These are phyloP conservation scores for Penicillium robsamsonii DNA, from an alignment of 495 filamentous ascomycete genomes.

Conservation along the genomic window DNA sequence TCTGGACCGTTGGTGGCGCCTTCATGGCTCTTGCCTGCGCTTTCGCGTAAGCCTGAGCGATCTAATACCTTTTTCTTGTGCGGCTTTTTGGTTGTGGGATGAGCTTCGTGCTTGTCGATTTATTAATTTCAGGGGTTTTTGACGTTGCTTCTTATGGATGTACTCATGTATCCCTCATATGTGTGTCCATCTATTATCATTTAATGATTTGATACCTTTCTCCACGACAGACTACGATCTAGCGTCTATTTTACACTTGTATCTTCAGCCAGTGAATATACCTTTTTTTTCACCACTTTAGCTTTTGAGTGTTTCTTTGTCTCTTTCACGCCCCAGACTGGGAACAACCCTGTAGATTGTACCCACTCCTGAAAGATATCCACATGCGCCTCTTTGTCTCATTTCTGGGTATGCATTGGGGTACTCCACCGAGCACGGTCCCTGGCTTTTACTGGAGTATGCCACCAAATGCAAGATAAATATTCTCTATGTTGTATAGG, in stretches of 20 bases:
- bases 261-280: constrained; percentile 19
- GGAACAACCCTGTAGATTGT: not conserved
- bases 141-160: constrained; percentile 17
- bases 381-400: not conserved
- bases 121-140: constrained; percentile 8
- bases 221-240: constrained; percentile 30
- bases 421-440: not conserved
- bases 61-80: not conserved
- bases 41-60: constrained; percentile 21
- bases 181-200: constrained; percentile 19
- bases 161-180: constrained; percentile 18
- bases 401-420: not conserved
- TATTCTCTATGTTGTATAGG: no score
- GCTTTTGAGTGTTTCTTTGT: not conserved
- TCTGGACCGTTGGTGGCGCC: constrained; percentile 32
- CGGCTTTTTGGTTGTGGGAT: not conserved
- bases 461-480: no score
- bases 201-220: constrained; percentile 33
- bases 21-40: constrained; percentile 31
- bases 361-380: not conserved
- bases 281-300: constrained; percentile 6
- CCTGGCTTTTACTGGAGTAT: no score
- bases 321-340: not conserved
- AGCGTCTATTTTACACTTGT: constrained; percentile 17
- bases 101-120: not conserved